Evolutionary conservation across 768 basidiomycete genomes (phyloP).

Genomic region (Phylloporus scabripes): DNA sequence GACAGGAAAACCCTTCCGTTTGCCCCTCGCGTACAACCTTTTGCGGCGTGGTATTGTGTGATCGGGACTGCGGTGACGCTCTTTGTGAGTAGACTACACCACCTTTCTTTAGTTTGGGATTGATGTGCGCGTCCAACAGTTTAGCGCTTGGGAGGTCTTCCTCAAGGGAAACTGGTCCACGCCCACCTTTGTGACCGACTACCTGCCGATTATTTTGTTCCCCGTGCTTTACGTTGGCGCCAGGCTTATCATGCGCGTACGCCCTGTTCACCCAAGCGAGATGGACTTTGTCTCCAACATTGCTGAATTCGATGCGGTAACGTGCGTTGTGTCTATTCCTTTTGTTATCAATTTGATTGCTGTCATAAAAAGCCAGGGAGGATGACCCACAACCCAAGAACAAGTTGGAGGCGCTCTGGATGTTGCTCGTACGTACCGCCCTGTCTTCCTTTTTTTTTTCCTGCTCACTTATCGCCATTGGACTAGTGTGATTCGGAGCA

Average conservation of each 20-base stretch:
- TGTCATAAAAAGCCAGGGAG: conserved; percentile 8
- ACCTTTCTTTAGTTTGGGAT: neutral
- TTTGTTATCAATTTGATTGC: neutral
- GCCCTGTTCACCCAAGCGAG: conserved; percentile 2
- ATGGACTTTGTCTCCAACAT: conserved; percentile 27
- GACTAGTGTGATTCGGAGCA: neutral
- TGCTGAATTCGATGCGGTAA: conserved; percentile 27
- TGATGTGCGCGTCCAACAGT: conserved; percentile 21
- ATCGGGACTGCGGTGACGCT: conserved; percentile 26
- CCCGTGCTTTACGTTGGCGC: conserved; percentile 39
- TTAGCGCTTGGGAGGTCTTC: conserved; percentile 39
- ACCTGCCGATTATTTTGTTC: conserved; percentile 40
- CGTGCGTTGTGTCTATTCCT: conserved; percentile 9
- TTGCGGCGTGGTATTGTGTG: conserved; percentile 34
- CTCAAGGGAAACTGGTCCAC: conserved; percentile 34
- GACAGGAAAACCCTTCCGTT: conserved; percentile 45
- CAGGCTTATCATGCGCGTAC: conserved; percentile 14
- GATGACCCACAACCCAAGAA: conserved; percentile 28
- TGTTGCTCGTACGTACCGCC: conserved; percentile 21
- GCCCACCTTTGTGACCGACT: conserved; percentile 39
- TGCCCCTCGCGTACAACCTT: conserved; percentile 37
- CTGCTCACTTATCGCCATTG: neutral
- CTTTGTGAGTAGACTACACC: conserved; percentile 29
- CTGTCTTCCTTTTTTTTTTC: neutral
- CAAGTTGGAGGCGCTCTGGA: conserved; percentile 24